Percentiles rank a stretch among this genome's conserved stretches.
Conservation (phyloP, 306 rosid genomes). For the Purshia tridentata region DNA sequence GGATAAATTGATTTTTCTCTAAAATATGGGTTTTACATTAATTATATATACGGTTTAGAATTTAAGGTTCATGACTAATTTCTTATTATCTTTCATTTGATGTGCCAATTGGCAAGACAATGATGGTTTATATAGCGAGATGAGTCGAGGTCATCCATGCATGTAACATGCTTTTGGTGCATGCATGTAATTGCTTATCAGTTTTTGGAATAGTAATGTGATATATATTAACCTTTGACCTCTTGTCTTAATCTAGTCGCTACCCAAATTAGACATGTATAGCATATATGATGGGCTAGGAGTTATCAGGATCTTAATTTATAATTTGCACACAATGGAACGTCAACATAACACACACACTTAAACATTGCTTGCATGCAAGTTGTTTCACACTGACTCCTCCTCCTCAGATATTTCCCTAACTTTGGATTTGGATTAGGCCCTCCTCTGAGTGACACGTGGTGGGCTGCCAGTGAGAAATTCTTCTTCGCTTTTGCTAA, state of each 20-base stretch:
- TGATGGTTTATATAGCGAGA: no score
- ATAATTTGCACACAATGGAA: not conserved
- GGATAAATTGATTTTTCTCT: no score
- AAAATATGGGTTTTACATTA: no score
- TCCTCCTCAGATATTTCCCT: not conserved
- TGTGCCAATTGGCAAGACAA: no score
- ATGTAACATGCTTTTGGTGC: no score
- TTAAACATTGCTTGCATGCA: not conserved
- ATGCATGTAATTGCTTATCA: no score
- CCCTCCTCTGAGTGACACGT: slow-evolving; percentile 26
- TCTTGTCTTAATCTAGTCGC: not conserved
- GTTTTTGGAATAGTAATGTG: no score
- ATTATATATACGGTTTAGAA: no score
- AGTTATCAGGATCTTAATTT: not conserved
- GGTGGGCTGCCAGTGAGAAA: not conserved
- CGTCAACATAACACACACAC: not conserved
- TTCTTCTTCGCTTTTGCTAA: slow-evolving; percentile 8
- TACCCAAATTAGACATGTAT: not conserved
- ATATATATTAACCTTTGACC: not conserved
- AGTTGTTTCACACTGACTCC: slow-evolving; percentile 31
- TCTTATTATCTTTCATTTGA: no score
- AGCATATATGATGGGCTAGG: not conserved
- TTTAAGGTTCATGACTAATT: no score
- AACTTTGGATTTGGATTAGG: slow-evolving; percentile 23
- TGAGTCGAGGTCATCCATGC: not conserved